Evolutionary conservation across 1,139 yeast genomes (phyloP), one percentile per base, ranked within the genome.

Genomic region (Nadsonia commutata): DNA sequence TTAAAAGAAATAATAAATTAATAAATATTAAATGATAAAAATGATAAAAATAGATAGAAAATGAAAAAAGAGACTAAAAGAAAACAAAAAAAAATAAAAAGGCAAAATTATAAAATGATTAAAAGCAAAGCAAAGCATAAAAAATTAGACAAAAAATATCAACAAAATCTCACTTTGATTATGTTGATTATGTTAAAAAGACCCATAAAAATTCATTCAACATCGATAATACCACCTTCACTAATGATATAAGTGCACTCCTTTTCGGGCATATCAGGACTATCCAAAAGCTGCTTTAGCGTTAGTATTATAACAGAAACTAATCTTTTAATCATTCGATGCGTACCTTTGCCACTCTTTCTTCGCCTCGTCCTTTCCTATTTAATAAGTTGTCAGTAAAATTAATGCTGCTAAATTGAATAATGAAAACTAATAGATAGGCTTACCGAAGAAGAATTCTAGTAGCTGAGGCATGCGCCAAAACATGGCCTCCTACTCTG

Each of bases 391-490:
- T 27, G 33, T 27, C n/a, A 27, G 33, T 27, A 11, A 13, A 27
- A 9, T n/a, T n/a, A n/a, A n/a, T n/a, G n/a, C n/a, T n/a, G n/a
- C n/a, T n/a, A n/a, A n/a, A n/a, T n/a, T 38, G 16, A 22, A 39
- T 16, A 16, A 23, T 6, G 16, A 27, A 13, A 27, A 4, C 13
- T 27, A 27, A 27, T n/a, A n/a, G n/a, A n/a, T n/a, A n/a, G 17
- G 42, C 55, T 16, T 45, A 55, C 60, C 63, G 55, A 40, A 75
- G 58, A 36, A 75, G 56, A 21, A 76, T 65, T 53, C 80, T 65
- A 2, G 81, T 76, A 2, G 80, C 80, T 16, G 79, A 73, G 1
- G 80, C 80, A 57, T 75, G 80, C 1, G 80, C 80, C 44, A 76
- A 57, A 33, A 75, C 75, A 56, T 76, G 81, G 0, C 80, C 81